Percentiles rank a stretch among this genome's conserved stretches.
Evolutionary conservation across 805 yeast species (phyloP).

Genomic region (Myxozyma monticola): DNA sequence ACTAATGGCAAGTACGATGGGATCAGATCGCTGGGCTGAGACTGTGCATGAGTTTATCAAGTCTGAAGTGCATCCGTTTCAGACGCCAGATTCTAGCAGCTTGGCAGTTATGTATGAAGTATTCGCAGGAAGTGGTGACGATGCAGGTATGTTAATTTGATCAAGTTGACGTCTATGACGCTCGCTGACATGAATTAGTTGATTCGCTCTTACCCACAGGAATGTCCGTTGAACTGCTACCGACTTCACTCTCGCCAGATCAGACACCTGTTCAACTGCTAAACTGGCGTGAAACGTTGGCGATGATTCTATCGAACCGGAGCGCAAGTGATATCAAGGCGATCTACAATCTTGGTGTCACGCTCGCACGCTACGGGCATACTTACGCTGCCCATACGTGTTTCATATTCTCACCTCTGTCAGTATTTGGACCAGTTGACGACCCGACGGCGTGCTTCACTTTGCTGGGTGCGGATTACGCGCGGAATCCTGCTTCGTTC

Average conservation of each 20-base stretch:
- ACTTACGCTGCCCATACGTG: slow-evolving; percentile 46
- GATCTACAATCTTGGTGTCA: slow-evolving; percentile 41
- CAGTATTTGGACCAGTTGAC: slow-evolving; percentile 36
- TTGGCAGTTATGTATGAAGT: slow-evolving; percentile 62
- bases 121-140: slow-evolving; percentile 59
- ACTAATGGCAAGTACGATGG: slow-evolving; percentile 63
- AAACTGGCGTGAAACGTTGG: slow-evolving; percentile 39
- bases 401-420: slow-evolving; percentile 37
- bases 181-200: slow-evolving; percentile 4
- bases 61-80: slow-evolving; percentile 47
- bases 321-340: slow-evolving; percentile 37
- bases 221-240: slow-evolving; percentile 9
- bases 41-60: slow-evolving; percentile 60
- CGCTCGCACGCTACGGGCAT: slow-evolving; percentile 42
- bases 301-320: slow-evolving; percentile 37
- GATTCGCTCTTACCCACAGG: slow-evolving; percentile 26
- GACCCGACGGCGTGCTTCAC: slow-evolving; percentile 26
- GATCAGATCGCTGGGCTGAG: slow-evolving; percentile 59
- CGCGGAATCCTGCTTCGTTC: slow-evolving; percentile 42
- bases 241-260: slow-evolving; percentile 2
- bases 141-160: slow-evolving; percentile 52
- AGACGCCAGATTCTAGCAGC: slow-evolving; percentile 41
- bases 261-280: slow-evolving; percentile 15
- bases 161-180: not conserved
- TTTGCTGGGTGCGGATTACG: slow-evolving; percentile 35